Evolutionary conservation across 2,329 filamentous ascomycete genomes (phyloP).

Genomic region (Hypomyces rosellus): DNA sequence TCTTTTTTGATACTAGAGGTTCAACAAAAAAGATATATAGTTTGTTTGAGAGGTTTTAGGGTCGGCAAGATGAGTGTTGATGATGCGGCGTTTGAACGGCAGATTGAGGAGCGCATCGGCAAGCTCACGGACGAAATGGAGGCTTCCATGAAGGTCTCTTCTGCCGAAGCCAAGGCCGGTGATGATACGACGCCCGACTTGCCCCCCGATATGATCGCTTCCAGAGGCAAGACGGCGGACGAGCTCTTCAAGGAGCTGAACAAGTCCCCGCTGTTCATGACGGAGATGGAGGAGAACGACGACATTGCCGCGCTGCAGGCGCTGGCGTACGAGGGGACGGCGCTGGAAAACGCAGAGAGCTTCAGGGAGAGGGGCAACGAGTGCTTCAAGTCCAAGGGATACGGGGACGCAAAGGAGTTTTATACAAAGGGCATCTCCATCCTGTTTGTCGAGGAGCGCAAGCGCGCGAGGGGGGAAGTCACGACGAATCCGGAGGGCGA

Average conservation of each 20-base stretch:
- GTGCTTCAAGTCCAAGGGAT: slow-evolving; percentile 65
- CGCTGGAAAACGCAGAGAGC: slow-evolving; percentile 71
- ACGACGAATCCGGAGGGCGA: slow-evolving; percentile 25
- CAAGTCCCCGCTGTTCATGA: slow-evolving; percentile 87
- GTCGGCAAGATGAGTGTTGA: background rate
- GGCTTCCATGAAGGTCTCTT: slow-evolving; percentile 21
- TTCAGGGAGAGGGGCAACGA: slow-evolving; percentile 95
- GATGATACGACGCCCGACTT: slow-evolving; percentile 36
- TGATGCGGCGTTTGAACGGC: background rate
- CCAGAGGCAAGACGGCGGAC: slow-evolving; percentile 42
- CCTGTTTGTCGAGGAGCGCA: slow-evolving; percentile 56
- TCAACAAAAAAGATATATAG: background rate
- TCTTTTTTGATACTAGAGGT: background rate
- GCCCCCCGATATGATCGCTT: slow-evolving; percentile 37
- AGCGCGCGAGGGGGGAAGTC: slow-evolving; percentile 37
- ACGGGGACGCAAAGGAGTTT: slow-evolving; percentile 81
- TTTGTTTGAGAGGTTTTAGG: background rate
- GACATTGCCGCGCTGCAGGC: slow-evolving; percentile 83
- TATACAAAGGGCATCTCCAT: slow-evolving; percentile 82
- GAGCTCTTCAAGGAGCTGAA: slow-evolving; percentile 53
- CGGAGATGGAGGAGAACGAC: slow-evolving; percentile 77
- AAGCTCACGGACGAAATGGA: slow-evolving; percentile 38
- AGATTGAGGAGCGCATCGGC: slow-evolving; percentile 32
- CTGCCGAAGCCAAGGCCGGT: background rate
- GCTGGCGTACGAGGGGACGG: slow-evolving; percentile 86